Evolutionary conservation across 192 early-diverging fungal species (phyloP).

Genomic region (Gaertneriomyces semiglobifer): DNA sequence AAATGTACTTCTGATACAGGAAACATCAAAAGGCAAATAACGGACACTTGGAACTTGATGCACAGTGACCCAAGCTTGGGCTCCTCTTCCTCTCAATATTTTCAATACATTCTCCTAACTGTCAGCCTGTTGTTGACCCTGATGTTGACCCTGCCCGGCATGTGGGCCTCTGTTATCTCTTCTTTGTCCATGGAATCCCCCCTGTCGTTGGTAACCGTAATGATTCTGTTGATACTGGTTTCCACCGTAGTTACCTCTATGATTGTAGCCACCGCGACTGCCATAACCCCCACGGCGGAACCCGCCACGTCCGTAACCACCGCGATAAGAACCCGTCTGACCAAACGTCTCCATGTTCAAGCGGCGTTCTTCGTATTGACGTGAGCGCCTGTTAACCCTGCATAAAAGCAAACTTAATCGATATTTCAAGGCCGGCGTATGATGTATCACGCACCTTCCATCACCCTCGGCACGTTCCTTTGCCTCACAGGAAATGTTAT

Average conservation of each 20-base stretch:
- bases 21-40: too few relatives aligned
- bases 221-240: conserved; percentile 8
- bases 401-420: conserved; percentile 3
- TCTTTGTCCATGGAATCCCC: neutral
- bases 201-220: conserved; percentile 4
- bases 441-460: conserved; percentile 43
- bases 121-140: neutral
- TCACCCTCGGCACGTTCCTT: conserved; percentile 72
- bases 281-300: conserved; percentile 33
- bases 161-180: neutral
- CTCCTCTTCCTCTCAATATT: neutral
- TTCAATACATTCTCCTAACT: neutral
- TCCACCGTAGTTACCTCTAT: conserved; percentile 17
- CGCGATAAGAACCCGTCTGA: conserved; percentile 47
- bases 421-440: neutral
- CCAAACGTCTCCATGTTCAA: conserved; percentile 98
- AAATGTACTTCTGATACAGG: too few relatives aligned
- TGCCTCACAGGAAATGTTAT: conserved; percentile 95
- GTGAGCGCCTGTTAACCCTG: conserved; percentile 58
- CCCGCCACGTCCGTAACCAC: conserved; percentile 26
- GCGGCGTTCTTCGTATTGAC: conserved; percentile 79
- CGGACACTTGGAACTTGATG: neutral
- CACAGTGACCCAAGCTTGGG: neutral
- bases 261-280: conserved; percentile 9
- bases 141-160: neutral